Evolutionary conservation across 192 early-diverging fungal genomes (phyloP), one percentile per base, ranked within the genome.

Genomic region (Rhizophagus clarus): DNA sequence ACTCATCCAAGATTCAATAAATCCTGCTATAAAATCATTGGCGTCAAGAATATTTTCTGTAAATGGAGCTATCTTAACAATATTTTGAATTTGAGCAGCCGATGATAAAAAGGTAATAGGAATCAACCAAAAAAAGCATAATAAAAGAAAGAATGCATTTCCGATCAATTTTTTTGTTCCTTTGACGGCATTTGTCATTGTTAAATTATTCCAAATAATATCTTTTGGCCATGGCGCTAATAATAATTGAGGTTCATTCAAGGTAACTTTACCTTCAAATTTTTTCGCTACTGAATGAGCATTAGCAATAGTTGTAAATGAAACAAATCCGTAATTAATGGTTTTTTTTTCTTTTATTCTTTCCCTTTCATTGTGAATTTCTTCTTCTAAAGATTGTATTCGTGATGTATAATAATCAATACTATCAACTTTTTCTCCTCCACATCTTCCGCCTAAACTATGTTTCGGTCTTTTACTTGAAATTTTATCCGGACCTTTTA

Each of bases 211-310:
- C 94, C 94, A 95, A 76, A 95, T 90, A 40, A 95, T 88, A 76
- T 95, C 93, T 61, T 91, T 91, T 63, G 94, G 93, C 28, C 87
- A 87, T n/a, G 93, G 94, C 17, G 94, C 89, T 60, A 92, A 81
- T 61, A 84, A 76, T 8, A 89, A 60, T 8, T 72, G 73, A 32
- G 85, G 88, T 15, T 81, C 70, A 62, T 82, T 74, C 60, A 83
- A 76, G 6, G 78, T 68, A 26, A 74, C 64, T 51, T 61, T 66
- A 12, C 80, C 74, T 28, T 81, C 73, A 63, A 88, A 75, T 37
- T 87, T 82, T 75, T 86, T 84, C 31, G 87, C 89, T 61, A 80
- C 81, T 4, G 68, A 78, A 71, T 88, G 87, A 5, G 89, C 88
- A 47, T 81, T 81, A 3, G 79, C 82, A 76, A 92, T 89, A 37